Base-by-base conservation (phyloP, 1,284 basidiomycete species). In the Peniophora sp. region DNA sequence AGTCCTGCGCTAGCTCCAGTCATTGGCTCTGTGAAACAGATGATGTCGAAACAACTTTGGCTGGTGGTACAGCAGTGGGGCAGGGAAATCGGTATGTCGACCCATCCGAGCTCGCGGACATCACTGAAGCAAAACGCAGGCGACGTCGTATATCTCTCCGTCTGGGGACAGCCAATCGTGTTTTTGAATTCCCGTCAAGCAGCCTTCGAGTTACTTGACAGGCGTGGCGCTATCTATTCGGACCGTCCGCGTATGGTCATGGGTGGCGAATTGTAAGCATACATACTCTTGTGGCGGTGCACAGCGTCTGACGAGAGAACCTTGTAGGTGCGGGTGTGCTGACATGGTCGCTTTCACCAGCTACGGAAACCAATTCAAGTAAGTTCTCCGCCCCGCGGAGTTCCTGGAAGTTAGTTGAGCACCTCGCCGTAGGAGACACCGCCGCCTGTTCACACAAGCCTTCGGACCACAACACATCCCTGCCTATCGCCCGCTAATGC, bases 271-370 rank as follows among this genome's bases (percentile, higher is more conserved):
- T 69, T 88, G 60, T 72, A 58, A 47, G 67, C 63, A 6, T 22
- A 17, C 24, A n/a, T n/a, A n/a, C n/a, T n/a, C n/a, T 24, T 24
- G 11, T 47, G 17, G 23, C 17, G 22, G 27, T 47, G 15, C 15
- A 24, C 44, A 15, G 47, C 48, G 51, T 34, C 35, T 49, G 41
- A 35, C 34, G 47, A 37, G 27, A 57, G 52, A 24, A 55, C 62
- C 35, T 57, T 62, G 24, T 56, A 70, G 68, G 52, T 86, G 85
- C 60, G 84, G 83, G 44, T 85, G 82, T 60, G 74, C 83, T 55
- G 76, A 85, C 61, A 86, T 86, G 81, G 78, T 77, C 57, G 83
- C 83, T 0, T 86, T 88, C 62, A 83, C 81, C 3, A 71, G 71
- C 10, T 49, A 49, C 24, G 48, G 48, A 10, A 24, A 42, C 11